These are phyloP conservation scores for Hypomyces rosellus DNA, from an alignment of 2,329 filamentous ascomycete genomes.

Conservation along the genomic window DNA sequence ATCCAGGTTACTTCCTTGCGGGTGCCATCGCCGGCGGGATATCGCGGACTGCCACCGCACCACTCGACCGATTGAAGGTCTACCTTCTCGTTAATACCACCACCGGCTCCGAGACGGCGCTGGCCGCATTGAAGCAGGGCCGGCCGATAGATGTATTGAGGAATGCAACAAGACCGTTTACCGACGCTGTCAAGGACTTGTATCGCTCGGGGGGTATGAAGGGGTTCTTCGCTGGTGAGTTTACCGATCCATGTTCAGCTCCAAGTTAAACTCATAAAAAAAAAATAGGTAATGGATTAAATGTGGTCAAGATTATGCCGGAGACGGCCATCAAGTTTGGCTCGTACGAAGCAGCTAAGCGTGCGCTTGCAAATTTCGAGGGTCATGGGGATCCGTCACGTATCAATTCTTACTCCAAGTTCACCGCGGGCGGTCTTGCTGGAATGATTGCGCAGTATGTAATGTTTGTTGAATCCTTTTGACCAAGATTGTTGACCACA, in stretches of 20 bases:
- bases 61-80: slow-evolving; percentile 93
- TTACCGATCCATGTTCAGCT: too few relatives aligned
- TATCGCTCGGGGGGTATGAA: slow-evolving; percentile 81
- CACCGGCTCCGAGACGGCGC: slow-evolving; percentile 42
- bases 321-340: slow-evolving; percentile 98
- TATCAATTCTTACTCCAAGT: slow-evolving; percentile 81
- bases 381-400: slow-evolving; percentile 75
- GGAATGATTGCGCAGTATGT: slow-evolving; percentile 88
- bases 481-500: slow-evolving; percentile 16
- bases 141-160: slow-evolving; percentile 57
- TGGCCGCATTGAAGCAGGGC: slow-evolving; percentile 64
- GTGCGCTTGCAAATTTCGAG: slow-evolving; percentile 76
- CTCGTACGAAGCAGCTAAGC: slow-evolving; percentile 92
- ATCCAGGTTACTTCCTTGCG: slow-evolving; percentile 96
- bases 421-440: slow-evolving; percentile 81
- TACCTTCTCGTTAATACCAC: slow-evolving; percentile 89
- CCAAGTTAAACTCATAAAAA: not conserved
- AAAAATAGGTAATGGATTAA: slow-evolving; percentile 77
- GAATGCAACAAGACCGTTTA: slow-evolving; percentile 62
- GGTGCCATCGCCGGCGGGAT: slow-evolving; percentile 92
- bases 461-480: not conserved
- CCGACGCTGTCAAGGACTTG: slow-evolving; percentile 67
- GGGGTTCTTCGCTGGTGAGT: slow-evolving; percentile 85
- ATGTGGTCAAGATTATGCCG: slow-evolving; percentile 96
- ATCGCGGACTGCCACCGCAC: slow-evolving; percentile 90